Percentiles rank a stretch among this genome's conserved stretches.
These are phyloP conservation scores for Torulaspora microellipsoides DNA, from an alignment of 805 yeast species.

Conservation along the genomic window DNA sequence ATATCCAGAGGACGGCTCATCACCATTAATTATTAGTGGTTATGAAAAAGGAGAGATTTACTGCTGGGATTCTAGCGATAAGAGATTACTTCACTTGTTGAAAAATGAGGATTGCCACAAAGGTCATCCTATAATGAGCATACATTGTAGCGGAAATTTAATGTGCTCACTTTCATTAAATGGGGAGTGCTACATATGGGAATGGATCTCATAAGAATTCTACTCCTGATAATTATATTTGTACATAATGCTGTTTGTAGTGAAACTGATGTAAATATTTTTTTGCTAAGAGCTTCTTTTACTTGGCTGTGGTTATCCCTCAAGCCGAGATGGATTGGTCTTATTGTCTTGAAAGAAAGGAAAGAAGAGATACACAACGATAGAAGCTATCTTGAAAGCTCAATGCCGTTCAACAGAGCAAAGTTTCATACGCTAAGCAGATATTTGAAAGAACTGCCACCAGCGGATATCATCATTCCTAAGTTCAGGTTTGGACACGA, in stretches of 20 bases:
- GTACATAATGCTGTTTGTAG: no score
- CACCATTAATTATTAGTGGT: conserved; percentile 30
- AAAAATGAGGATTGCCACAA: conserved; percentile 12
- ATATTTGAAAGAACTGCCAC: conserved; percentile 12
- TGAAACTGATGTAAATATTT: no score
- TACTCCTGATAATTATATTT: no score
- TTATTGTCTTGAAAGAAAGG: no score
- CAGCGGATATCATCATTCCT: conserved; percentile 9
- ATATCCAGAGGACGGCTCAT: conserved; percentile 17
- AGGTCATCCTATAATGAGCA: conserved; percentile 24
- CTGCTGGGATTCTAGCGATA: conserved; percentile 27
- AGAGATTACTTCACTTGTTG: conserved; percentile 18
- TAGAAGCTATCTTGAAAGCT: background rate
- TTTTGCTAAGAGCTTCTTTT: background rate
- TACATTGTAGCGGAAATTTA: conserved; percentile 16
- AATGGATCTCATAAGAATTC: conserved; percentile 13
- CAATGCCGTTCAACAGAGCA: conserved; percentile 2
- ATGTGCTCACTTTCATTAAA: conserved; percentile 27
- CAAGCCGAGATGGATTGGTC: no score
- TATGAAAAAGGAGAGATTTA: conserved; percentile 26
- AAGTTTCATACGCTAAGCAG: conserved; percentile 8
- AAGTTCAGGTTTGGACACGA: conserved; percentile 17
- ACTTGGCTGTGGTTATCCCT: no score
- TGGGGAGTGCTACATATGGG: conserved; percentile 30
- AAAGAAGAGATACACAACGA: no score